These are phyloP conservation scores for Cystobasidium sp. DNA, from an alignment of 1,284 basidiomycete genomes.

Conservation along the genomic window DNA sequence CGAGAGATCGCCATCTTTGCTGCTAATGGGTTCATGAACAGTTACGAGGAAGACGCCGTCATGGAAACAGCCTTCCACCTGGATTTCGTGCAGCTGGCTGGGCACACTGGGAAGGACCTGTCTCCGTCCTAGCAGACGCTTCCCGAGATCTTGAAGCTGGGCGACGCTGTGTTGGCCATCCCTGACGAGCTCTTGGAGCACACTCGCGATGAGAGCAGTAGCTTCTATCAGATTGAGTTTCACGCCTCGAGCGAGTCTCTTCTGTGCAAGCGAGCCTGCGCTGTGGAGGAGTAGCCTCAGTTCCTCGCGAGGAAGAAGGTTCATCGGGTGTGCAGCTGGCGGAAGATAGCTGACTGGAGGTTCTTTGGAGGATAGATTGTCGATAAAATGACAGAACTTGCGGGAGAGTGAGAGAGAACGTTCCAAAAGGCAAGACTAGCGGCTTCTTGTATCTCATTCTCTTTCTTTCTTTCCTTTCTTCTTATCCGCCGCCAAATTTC, in stretches of 20 bases:
- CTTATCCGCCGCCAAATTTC: background rate
- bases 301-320: slow-evolving; percentile 52
- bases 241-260: slow-evolving; percentile 87
- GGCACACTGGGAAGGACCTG: slow-evolving; percentile 78
- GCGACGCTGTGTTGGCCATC: slow-evolving; percentile 88
- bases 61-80: slow-evolving; percentile 87
- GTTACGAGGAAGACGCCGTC: slow-evolving; percentile 92
- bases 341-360: background rate
- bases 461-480: too few species aligned
- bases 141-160: slow-evolving; percentile 84
- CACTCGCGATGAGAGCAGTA: slow-evolving; percentile 83
- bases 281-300: slow-evolving; percentile 61
- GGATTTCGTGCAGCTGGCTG: slow-evolving; percentile 68
- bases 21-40: slow-evolving; percentile 90
- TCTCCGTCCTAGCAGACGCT: slow-evolving; percentile 80
- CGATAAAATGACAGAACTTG: background rate
- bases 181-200: slow-evolving; percentile 92
- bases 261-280: slow-evolving; percentile 87
- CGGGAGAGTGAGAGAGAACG: background rate
- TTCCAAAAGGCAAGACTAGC: too few species aligned
- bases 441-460: too few species aligned
- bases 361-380: background rate
- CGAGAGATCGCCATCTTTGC: slow-evolving; percentile 74
- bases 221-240: slow-evolving; percentile 86
- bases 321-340: slow-evolving; percentile 31